Base-by-base conservation (phyloP, 2,329 filamentous ascomycete genomes). In the Ceratocystiopsis minuta region DNA sequence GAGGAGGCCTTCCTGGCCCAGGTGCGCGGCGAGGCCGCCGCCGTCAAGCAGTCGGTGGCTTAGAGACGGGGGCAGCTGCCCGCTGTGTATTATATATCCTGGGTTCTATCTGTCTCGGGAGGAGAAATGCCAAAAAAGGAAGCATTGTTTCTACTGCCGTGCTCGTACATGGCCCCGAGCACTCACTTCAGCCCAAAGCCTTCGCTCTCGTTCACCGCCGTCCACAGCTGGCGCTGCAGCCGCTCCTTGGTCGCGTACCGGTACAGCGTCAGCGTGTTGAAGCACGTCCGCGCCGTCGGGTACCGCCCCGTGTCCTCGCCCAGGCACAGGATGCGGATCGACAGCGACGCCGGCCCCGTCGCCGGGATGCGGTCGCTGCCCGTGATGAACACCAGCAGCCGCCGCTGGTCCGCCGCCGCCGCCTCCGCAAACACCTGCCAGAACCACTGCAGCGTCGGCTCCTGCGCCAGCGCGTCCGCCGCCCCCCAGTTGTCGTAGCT, bases 361-460 rank as follows among this genome's bases (percentile, higher is more conserved):
- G 87, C 86, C 0, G 87, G 87, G 43, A 94, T 87, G 17, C 87
- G 75, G 57, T 94, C 87, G 50, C 82, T 90, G 12, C 86, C 85
- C 0, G 87, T 94, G 49, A 95, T 80, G 55, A 95, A 95, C 4
- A 78, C 75, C 5, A 95, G 63, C 37, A 95, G 64, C 55, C 78
- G 81, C 31, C 85, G 70, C 58, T 94, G 87, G 46, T 82, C 73
- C 36, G 64, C 60, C 0, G 81, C 70, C 0, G 65, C 60, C 0
- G 82, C 77, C 32, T 65, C 63, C 48, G 74, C 66, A 50, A 94
- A 90, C 15, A 78, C 72, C 41, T 85, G 70, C 87, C 87, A 95
- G 61, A 95, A 94, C 86, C 86, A 95, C 35, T 63, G 60, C 16
- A 94, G 65, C 7, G 81, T 77, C 0, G 76, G 72, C 43, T 87